Percentiles rank a stretch among this genome's conserved stretches.
Evolutionary conservation across 805 yeast genomes (phyloP).

Genomic region (Yarrowia divulgata): DNA sequence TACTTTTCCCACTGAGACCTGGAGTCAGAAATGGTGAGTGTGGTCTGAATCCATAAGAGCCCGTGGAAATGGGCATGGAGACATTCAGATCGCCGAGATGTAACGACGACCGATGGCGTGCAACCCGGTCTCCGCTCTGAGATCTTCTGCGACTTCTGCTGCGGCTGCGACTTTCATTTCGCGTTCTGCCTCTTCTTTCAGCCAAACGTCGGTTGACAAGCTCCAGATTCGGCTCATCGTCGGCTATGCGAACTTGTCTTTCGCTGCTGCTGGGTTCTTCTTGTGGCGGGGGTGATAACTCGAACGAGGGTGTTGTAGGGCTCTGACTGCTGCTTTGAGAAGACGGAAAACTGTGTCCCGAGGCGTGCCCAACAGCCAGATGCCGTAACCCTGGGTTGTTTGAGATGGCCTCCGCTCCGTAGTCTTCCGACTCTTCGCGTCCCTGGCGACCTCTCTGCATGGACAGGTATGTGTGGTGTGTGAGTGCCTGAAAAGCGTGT

Average conservation of each 20-base stretch:
- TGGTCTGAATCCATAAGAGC: conserved; percentile 22
- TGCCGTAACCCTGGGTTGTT: conserved; percentile 34
- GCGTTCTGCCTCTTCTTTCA: conserved; percentile 22
- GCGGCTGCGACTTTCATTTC: conserved; percentile 28
- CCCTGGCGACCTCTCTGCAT: conserved; percentile 34
- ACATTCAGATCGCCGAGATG: conserved; percentile 33
- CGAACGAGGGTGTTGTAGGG: conserved; percentile 17
- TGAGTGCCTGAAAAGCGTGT: background rate
- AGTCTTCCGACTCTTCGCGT: conserved; percentile 27
- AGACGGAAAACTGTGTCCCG: conserved; percentile 7
- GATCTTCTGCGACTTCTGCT: conserved; percentile 40
- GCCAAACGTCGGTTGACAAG: conserved; percentile 24
- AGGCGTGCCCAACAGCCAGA: conserved; percentile 1
- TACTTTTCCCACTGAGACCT: conserved; percentile 14
- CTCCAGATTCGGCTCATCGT: conserved; percentile 34
- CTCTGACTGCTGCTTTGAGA: conserved; percentile 11
- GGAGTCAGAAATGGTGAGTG: conserved; percentile 24
- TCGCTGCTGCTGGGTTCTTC: background rate
- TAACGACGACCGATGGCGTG: conserved; percentile 10
- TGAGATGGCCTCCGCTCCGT: conserved; percentile 32
- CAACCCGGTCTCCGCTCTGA: conserved; percentile 41
- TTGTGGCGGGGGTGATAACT: conserved; percentile 29
- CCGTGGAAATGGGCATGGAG: conserved; percentile 25
- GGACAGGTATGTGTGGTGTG: background rate
- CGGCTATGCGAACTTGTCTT: conserved; percentile 32